Percentiles rank a stretch among this genome's conserved stretches.
Evolutionary conservation across 768 basidiomycete species (phyloP).

Genomic region (Macrolepiota fuliginosa): DNA sequence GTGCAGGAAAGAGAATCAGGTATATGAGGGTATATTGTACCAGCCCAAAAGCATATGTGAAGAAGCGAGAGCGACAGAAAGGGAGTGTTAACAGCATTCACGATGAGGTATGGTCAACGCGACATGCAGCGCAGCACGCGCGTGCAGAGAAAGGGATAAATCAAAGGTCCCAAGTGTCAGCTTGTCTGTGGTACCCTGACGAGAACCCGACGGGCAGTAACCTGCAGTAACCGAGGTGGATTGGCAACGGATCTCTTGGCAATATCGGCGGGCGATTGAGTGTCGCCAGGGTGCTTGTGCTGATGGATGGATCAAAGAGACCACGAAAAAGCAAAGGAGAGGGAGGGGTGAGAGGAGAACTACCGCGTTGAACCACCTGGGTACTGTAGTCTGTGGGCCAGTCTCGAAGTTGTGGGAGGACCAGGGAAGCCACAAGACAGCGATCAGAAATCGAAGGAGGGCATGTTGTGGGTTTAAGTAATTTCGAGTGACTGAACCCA

Average conservation of each 20-base stretch:
- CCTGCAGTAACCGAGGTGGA: neutral
- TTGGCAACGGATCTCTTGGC: neutral
- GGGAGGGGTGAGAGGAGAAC: neutral
- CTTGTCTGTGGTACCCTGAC: neutral
- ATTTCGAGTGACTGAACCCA: neutral
- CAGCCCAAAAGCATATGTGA: neutral
- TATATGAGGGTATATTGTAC: conserved; percentile 5
- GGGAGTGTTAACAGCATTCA: conserved; percentile 1
- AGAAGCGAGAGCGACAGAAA: neutral
- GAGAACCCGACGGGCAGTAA: neutral
- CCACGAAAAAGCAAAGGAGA: neutral
- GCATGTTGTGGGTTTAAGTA: conserved; percentile 7
- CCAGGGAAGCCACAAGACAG: neutral
- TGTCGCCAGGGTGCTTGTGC: conserved; percentile 4
- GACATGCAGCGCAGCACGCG: neutral
- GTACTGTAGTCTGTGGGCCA: neutral
- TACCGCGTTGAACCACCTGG: neutral
- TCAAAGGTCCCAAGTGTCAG: neutral
- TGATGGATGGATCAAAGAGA: neutral
- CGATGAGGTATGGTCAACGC: neutral
- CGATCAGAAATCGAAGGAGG: conserved; percentile 3
- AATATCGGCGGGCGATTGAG: neutral
- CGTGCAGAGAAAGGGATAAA: too few species aligned
- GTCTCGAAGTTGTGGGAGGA: neutral
- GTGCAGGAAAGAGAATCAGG: neutral